Conservation (phyloP, 208 protist genomes). For the Leishmania braziliensis region DNA sequence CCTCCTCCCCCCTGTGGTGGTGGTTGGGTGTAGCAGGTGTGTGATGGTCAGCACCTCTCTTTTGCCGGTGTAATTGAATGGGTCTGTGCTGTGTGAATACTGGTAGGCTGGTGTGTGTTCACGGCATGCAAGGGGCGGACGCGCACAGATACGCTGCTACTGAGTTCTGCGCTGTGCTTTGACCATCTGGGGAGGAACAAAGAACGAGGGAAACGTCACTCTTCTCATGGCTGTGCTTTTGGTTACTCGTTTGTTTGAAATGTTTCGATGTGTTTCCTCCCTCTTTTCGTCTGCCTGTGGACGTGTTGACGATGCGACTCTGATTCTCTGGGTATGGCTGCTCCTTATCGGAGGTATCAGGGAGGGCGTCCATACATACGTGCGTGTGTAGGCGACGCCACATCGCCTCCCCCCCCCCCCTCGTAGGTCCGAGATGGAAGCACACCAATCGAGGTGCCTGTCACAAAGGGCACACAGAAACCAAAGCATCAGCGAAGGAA, state of each 20-base stretch:
- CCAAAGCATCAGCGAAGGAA: background rate
- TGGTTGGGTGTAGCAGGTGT: background rate
- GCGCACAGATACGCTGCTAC: background rate
- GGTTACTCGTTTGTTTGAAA: background rate
- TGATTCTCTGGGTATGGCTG: background rate
- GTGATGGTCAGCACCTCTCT: background rate
- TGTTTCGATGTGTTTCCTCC: background rate
- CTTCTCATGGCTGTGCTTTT: background rate
- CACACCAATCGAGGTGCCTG: background rate
- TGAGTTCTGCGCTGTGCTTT: background rate
- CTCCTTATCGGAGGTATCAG: background rate
- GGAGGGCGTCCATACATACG: background rate
- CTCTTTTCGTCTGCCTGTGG: background rate
- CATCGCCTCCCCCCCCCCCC: background rate
- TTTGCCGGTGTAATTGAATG: background rate
- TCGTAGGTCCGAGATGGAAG: background rate
- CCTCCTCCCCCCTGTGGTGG: background rate
- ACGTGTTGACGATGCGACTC: background rate
- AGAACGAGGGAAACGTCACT: background rate
- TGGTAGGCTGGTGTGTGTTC: background rate
- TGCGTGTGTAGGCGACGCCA: background rate
- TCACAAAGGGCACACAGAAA: background rate
- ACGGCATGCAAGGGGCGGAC: background rate
- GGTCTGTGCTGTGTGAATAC: conserved; percentile 23
- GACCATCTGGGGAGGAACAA: background rate